Conservation (phyloP, 805 yeast species). For the Zygosaccharomyces siamensis region DNA sequence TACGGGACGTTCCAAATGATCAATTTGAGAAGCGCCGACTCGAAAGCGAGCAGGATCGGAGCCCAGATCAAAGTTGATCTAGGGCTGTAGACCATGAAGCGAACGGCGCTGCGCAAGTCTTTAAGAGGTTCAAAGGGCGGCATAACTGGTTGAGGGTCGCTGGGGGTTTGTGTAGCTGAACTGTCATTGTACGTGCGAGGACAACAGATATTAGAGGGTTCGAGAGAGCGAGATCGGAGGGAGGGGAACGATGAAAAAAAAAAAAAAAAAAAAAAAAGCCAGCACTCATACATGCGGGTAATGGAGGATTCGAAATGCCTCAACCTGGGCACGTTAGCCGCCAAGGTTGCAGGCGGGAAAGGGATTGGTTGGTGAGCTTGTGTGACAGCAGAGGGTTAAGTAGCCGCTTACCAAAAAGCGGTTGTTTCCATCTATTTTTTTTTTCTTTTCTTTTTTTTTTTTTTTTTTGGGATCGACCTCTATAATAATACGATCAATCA, state of each 20-base stretch:
- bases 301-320: no score
- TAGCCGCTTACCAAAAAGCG: no score
- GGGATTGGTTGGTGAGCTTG: no score
- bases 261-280: no score
- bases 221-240: no score
- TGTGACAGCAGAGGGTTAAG: no score
- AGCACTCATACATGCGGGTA: slow-evolving; percentile 2
- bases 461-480: background rate
- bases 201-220: no score
- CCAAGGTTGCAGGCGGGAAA: background rate
- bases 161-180: no score
- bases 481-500: background rate
- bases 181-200: no score
- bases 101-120: slow-evolving; percentile 44
- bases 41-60: slow-evolving; percentile 44
- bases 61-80: slow-evolving; percentile 42
- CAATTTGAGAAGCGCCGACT: slow-evolving; percentile 42
- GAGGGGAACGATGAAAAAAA: no score
- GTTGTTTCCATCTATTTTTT: no score
- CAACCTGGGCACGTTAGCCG: background rate
- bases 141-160: background rate
- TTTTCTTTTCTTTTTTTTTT: background rate
- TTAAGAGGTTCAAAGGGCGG: slow-evolving; percentile 38
- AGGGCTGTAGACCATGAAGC: slow-evolving; percentile 46
- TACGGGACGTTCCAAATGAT: slow-evolving; percentile 42